Base-by-base conservation (phyloP, 2,329 filamentous ascomycete genomes). In the Microdochium nivale region DNA sequence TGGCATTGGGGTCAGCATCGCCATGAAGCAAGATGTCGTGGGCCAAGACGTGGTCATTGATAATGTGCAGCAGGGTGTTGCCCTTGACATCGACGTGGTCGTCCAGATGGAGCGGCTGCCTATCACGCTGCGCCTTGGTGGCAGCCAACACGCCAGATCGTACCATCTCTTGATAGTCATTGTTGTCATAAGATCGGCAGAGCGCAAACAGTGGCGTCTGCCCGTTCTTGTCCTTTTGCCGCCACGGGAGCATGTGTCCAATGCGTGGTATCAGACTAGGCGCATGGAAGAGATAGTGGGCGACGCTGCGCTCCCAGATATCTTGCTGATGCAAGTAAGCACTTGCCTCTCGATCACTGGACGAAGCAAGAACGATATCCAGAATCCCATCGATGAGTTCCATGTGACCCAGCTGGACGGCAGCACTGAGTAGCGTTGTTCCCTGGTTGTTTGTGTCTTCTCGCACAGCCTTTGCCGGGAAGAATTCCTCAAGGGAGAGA, bases 141-240 rank as follows among this genome's bases (percentile, higher is more conserved):
- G 94, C 90, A 46, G 87, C 82, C 30, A 82, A 76, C 35, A 99
- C 73, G 3, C 88, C 94, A 54, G 84, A 80, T 58, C 88, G 84
- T 0, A 99, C 88, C 94, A 99, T 97, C 47, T 77, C 74, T 50
- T 82, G 80, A 68, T 99, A 99, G 59, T 91, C 79, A 1, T 84
- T 78, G 66, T 99, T 90, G 63, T 99, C 94, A 63, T 99, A 99
- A 0, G 90, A 97, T 59, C 94, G 83, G 66, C 91, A 97, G 1
- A 97, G 76, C 2, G 94, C 94, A 66, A 99, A 97, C 9, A 99
- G 73, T 1, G 94, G 95, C n/a, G 95, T 99, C 68, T 97, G 94
- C 0, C 94, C 94, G 63, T 97, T 96, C 66, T 90, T 95, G 68
- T 99, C 94, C 58, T 86, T 90, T 67, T 95, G 83, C 53, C 83